These are phyloP conservation scores for Ascochyta koolunga DNA, from an alignment of 2,329 filamentous ascomycete genomes.

Conservation along the genomic window DNA sequence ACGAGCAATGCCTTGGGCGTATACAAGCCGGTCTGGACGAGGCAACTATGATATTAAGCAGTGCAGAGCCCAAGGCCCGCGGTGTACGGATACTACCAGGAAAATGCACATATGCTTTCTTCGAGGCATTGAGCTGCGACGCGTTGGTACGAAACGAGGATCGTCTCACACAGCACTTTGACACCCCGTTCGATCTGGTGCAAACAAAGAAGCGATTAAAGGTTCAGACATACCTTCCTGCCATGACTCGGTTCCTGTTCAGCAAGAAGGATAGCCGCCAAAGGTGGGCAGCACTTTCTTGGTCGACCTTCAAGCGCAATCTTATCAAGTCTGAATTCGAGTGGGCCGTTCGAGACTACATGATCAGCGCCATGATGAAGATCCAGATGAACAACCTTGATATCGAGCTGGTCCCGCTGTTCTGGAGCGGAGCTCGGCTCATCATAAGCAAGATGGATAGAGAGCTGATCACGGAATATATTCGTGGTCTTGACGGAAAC, in stretches of 20 bases:
- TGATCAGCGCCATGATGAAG: constrained; percentile 69
- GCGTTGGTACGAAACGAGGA: constrained; percentile 69
- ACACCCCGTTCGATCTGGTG: constrained; percentile 80
- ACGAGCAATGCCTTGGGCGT: constrained; percentile 53
- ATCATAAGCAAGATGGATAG: constrained; percentile 77
- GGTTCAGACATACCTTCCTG: constrained; percentile 76
- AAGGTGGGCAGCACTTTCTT: constrained; percentile 72
- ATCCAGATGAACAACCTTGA: constrained; percentile 63
- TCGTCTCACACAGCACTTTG: constrained; percentile 67
- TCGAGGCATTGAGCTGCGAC: constrained; percentile 86
- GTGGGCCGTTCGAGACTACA: constrained; percentile 78
- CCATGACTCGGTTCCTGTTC: constrained; percentile 85
- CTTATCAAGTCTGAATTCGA: constrained; percentile 80
- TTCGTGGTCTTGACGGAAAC: constrained; percentile 79
- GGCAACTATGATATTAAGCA: constrained; percentile 49
- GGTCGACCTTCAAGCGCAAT: constrained; percentile 67
- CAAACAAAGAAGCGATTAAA: constrained; percentile 81
- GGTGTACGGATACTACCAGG: constrained; percentile 59
- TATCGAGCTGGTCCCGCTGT: constrained; percentile 65
- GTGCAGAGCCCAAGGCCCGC: constrained; percentile 57
- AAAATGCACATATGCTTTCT: constrained; percentile 77
- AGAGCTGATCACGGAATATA: constrained; percentile 75
- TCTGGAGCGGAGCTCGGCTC: constrained; percentile 78
- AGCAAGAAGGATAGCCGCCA: constrained; percentile 68
- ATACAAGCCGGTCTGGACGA: constrained; percentile 52